A percentile compares a stretch with the other conserved stretches of the same genome.
These are phyloP conservation scores for Ananas comosus DNA, from an alignment of 176 grass and related monocot genomes.

Conservation along the genomic window DNA sequence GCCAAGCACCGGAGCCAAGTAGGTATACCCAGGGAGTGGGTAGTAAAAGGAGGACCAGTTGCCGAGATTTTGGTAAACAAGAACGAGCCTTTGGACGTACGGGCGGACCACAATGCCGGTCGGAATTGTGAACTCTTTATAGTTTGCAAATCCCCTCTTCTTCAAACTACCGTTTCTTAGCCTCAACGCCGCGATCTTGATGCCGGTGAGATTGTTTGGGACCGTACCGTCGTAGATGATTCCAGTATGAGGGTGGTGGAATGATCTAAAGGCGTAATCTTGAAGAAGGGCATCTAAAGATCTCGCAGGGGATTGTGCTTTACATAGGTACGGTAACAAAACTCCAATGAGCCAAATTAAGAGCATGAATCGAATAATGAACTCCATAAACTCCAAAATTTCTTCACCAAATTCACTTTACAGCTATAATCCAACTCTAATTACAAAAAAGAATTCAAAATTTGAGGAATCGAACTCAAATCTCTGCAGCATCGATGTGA, in stretches of 20 bases:
- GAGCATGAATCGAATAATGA: slow-evolving; percentile 21
- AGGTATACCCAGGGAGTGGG: slow-evolving; percentile 57
- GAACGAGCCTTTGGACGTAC: slow-evolving; percentile 51
- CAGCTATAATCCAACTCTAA: slow-evolving; percentile 8
- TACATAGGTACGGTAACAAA: slow-evolving; percentile 16
- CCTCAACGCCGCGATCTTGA: slow-evolving; percentile 47
- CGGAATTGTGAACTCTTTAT: slow-evolving; percentile 55
- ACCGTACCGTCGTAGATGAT: slow-evolving; percentile 42
- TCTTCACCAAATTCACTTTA: slow-evolving; percentile 17
- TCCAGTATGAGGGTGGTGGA: slow-evolving; percentile 56
- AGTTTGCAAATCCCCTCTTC: slow-evolving; percentile 30
- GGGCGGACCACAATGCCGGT: slow-evolving; percentile 60
- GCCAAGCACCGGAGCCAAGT: slow-evolving; percentile 68
- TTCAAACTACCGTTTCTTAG: slow-evolving; percentile 75
- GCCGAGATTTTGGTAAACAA: slow-evolving; percentile 78
- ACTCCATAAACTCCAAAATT: slow-evolving; percentile 17
- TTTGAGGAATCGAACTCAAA: neutral
- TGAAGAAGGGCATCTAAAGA: slow-evolving; percentile 64
- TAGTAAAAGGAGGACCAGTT: slow-evolving; percentile 44
- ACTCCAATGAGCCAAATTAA: slow-evolving; percentile 16
- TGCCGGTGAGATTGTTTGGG: slow-evolving; percentile 52
- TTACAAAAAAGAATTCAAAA: neutral
- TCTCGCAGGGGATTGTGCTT: slow-evolving; percentile 29
- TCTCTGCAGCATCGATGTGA: neutral
- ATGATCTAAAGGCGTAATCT: slow-evolving; percentile 52